A percentile compares a stretch with the other conserved stretches of the same genome.
Evolutionary conservation across 2,329 filamentous ascomycete genomes (phyloP).

Genomic region (Penicillium sp.): DNA sequence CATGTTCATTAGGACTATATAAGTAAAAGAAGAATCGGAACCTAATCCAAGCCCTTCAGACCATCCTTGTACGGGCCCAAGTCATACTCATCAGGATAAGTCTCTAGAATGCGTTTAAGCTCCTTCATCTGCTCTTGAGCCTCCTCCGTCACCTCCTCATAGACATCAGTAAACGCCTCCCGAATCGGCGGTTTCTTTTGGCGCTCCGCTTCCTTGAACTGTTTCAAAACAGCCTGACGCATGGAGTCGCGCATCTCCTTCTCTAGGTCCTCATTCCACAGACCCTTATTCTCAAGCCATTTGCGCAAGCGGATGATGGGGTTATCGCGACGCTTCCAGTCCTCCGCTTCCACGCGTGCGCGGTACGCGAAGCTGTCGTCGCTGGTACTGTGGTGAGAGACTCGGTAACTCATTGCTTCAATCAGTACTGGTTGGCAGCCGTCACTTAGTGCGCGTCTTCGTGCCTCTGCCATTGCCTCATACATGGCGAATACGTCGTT

Average conservation of each 20-base stretch:
- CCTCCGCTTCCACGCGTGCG: slow-evolving; percentile 85
- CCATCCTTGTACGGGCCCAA: slow-evolving; percentile 70
- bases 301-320: slow-evolving; percentile 80
- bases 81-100: slow-evolving; percentile 92
- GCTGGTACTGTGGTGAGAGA: slow-evolving; percentile 92
- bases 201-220: slow-evolving; percentile 67
- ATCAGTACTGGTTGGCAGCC: slow-evolving; percentile 81
- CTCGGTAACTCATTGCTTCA: slow-evolving; percentile 97
- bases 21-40: neutral
- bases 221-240: slow-evolving; percentile 71
- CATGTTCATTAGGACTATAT: neutral
- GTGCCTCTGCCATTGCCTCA: slow-evolving; percentile 71
- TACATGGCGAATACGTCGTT: slow-evolving; percentile 89
- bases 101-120: slow-evolving; percentile 70
- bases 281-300: slow-evolving; percentile 76
- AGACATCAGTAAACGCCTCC: slow-evolving; percentile 75
- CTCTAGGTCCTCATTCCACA: slow-evolving; percentile 84
- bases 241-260: slow-evolving; percentile 62
- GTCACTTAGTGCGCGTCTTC: slow-evolving; percentile 70
- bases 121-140: slow-evolving; percentile 69
- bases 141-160: slow-evolving; percentile 80
- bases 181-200: slow-evolving; percentile 53
- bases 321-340: slow-evolving; percentile 88
- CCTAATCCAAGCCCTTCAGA: slow-evolving; percentile 54
- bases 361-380: slow-evolving; percentile 97